Evolutionary conservation across 1,284 basidiomycete species (phyloP).

Genomic region (Earliella scabrosa): DNA sequence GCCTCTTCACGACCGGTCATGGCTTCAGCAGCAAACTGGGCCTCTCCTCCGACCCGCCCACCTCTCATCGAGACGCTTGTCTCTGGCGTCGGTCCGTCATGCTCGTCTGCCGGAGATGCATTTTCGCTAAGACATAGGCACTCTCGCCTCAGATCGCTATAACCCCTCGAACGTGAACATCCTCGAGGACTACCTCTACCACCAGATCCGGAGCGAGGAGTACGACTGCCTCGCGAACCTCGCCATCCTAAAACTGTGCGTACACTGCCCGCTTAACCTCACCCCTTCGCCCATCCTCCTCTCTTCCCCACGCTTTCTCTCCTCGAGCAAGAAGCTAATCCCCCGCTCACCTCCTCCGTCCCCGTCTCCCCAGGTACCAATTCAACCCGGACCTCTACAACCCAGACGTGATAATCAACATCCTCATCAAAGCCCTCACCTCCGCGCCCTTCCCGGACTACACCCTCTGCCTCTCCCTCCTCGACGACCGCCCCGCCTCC

Average conservation of each 20-base stretch:
- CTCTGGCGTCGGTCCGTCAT: slow-evolving; percentile 81
- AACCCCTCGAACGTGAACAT: slow-evolving; percentile 93
- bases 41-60: slow-evolving; percentile 74
- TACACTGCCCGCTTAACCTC: no score
- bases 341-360: background rate
- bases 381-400: slow-evolving; percentile 95
- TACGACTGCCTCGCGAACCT: slow-evolving; percentile 95
- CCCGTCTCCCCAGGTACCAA: slow-evolving; percentile 72
- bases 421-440: slow-evolving; percentile 91
- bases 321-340: background rate
- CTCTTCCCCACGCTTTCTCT: background rate
- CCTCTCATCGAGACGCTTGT: slow-evolving; percentile 90
- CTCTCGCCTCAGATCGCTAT: slow-evolving; percentile 79
- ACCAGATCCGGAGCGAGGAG: slow-evolving; percentile 88
- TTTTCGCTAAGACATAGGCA: background rate
- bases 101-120: slow-evolving; percentile 12
- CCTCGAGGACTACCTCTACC: slow-evolving; percentile 93
- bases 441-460: slow-evolving; percentile 89
- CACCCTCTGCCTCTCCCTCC: slow-evolving; percentile 88
- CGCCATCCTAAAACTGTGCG: slow-evolving; percentile 84
- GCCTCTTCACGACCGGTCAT: background rate
- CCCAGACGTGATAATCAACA: slow-evolving; percentile 91
- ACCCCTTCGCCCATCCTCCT: slow-evolving; percentile 10
- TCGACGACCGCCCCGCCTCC: slow-evolving; percentile 70
- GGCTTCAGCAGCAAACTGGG: slow-evolving; percentile 62